Conservation (phyloP, 345 rosid genomes). For the Syzygium aromaticum region DNA sequence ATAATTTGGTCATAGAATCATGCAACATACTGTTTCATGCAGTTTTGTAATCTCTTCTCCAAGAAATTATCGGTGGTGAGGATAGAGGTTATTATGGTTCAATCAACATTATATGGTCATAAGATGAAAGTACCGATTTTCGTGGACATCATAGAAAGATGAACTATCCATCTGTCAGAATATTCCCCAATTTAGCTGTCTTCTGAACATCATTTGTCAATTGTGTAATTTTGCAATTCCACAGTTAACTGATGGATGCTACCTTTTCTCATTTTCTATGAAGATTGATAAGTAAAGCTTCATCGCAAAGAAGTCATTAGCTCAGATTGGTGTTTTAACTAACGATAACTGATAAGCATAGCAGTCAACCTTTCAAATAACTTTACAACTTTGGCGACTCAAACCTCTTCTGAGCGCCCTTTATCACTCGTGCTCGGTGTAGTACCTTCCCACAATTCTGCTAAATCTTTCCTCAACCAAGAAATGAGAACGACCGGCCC, state of each 20-base stretch:
- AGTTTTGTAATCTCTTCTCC: background rate
- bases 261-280: background rate
- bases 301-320: background rate
- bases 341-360: background rate
- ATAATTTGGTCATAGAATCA: background rate
- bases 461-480: slow-evolving; percentile 73
- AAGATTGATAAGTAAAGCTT: background rate
- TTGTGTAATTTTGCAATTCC: background rate
- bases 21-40: background rate
- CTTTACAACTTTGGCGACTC: slow-evolving; percentile 27
- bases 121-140: background rate
- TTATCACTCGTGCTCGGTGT: slow-evolving; percentile 39
- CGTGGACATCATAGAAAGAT: background rate
- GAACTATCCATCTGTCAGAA: background rate
- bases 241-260: background rate
- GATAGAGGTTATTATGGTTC: background rate
- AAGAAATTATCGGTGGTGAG: background rate
- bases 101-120: background rate
- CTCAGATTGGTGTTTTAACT: background rate
- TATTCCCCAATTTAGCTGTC: background rate
- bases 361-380: slow-evolving; percentile 8
- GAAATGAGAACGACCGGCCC: slow-evolving; percentile 80
- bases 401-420: slow-evolving; percentile 61
- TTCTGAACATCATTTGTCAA: background rate
- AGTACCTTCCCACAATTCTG: slow-evolving; percentile 89